Percentiles rank a stretch among this genome's conserved stretches.
phyloP scores from a whole-genome alignment of 2,329 filamentous ascomycete species.

The Claviceps monticola region DNA sequence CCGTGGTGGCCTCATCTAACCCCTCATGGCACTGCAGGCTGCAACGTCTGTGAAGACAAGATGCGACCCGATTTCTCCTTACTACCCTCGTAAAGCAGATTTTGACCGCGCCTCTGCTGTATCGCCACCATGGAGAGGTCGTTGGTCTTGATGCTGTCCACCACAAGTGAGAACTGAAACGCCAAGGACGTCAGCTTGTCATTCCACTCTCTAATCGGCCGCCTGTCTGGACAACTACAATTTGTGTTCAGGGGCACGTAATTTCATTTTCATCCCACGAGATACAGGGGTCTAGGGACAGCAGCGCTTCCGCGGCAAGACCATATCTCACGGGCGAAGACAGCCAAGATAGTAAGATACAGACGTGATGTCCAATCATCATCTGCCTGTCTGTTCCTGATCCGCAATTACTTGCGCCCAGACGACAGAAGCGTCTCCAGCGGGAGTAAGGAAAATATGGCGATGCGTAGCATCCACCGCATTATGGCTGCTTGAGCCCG shows the following conservation, averaged over 20 bases:
- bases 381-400: too few species aligned
- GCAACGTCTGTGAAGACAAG: not conserved
- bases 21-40: not conserved
- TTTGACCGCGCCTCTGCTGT: not conserved
- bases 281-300: not conserved
- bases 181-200: not conserved
- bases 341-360: too few species aligned
- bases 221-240: not conserved
- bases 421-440: not conserved
- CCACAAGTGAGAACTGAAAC: not conserved
- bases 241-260: not conserved
- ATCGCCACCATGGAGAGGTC: not conserved
- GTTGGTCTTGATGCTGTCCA: not conserved
- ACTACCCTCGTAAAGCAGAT: not conserved
- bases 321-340: too few species aligned
- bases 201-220: not conserved
- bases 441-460: not conserved
- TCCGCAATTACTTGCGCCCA: too few species aligned
- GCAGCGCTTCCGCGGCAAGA: not conserved
- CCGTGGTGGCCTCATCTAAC: too few species aligned
- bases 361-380: too few species aligned
- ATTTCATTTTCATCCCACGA: not conserved
- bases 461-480: not conserved
- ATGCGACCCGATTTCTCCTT: not conserved
- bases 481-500: not conserved